Evolutionary conservation across 1,139 yeast genomes (phyloP), one percentile per base, ranked within the genome.

Genomic region (Candida albicans): DNA sequence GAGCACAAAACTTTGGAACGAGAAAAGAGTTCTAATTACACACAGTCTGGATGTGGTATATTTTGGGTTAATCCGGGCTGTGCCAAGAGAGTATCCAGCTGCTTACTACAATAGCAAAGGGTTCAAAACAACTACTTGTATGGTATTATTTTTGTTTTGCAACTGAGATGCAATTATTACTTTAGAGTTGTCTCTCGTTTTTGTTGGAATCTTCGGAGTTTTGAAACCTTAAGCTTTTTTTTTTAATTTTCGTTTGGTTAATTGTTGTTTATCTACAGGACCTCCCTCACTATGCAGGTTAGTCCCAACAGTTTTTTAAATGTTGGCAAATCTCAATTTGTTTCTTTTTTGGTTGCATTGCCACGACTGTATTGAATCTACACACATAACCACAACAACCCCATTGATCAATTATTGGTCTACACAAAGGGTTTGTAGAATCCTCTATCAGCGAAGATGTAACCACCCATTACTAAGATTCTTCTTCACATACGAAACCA

Each of bases 201-300:
- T 37, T 37, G 34, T 32, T 22, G 39, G 39, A 37, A 29, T 30
- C 15, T 25, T 37, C 39, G 39, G 39, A 37, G 34, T 37, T 37
- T 7, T 7, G 37, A 9, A 12, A 15, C 24, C 11, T 14, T n/a
- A n/a, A n/a, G n/a, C n/a, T n/a, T n/a, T n/a, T n/a, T n/a, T n/a
- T n/a, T n/a, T n/a, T n/a, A 18, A 18, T 13, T 35, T 25, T n/a
- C 4, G 11, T 18, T n/a, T 8, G 14, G 11, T 10, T 7, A 11
- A 11, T 30, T 37, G n/a, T n/a, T n/a, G n/a, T n/a, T n/a, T n/a
- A n/a, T n/a, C n/a, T n/a, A 22, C 14, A 14, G 31, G 12, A 10
- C 13, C 2, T 14, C 11, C 9, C 9, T 4, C 14, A 13, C n/a
- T 26, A 22, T 25, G 29, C 38, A 25, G n/a, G 33, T 18, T 18